A percentile compares a stretch with the other conserved stretches of the same genome.
These are phyloP conservation scores for Tylopilus sp. DNA, from an alignment of 1,284 basidiomycete species.

Conservation along the genomic window DNA sequence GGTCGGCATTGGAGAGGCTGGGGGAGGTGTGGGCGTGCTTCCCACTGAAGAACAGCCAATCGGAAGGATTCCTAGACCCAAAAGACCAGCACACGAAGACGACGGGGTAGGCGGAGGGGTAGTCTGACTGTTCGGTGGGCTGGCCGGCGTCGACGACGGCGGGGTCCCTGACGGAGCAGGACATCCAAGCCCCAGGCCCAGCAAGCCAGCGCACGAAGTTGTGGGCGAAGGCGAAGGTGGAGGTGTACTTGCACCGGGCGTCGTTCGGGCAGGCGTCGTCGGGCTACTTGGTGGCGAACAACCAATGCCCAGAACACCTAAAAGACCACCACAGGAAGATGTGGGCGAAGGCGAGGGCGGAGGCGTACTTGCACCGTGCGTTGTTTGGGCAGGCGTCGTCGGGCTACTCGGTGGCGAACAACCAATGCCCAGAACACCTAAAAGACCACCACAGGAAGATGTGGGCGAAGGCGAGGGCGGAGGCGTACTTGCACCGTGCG, in stretches of 20 bases:
- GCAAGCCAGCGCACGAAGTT: not conserved
- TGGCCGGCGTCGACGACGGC: not conserved
- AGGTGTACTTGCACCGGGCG: not conserved
- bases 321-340: not conserved
- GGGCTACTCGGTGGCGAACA: not conserved
- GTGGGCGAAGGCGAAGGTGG: not conserved
- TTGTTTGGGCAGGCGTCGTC: not conserved
- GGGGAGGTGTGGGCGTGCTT: not conserved
- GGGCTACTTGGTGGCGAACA: not conserved
- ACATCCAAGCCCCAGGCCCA: not conserved
- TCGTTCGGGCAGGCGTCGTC: not conserved
- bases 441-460: not conserved
- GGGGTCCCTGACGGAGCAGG: not conserved
- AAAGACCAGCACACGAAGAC: not conserved
- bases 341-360: not conserved
- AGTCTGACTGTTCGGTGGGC: not conserved
- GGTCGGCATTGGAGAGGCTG: not conserved
- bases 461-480: not conserved
- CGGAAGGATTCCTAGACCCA: not conserved
- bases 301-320: not conserved
- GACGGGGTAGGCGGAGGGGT: not conserved
- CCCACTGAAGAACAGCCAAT: not conserved
- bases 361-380: not conserved
- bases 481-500: not conserved
- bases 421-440: not conserved